A percentile compares a stretch with the other conserved stretches of the same genome.
phyloP scores from a whole-genome alignment of 495 filamentous ascomycete genomes.

The Thozetella sp. region DNA sequence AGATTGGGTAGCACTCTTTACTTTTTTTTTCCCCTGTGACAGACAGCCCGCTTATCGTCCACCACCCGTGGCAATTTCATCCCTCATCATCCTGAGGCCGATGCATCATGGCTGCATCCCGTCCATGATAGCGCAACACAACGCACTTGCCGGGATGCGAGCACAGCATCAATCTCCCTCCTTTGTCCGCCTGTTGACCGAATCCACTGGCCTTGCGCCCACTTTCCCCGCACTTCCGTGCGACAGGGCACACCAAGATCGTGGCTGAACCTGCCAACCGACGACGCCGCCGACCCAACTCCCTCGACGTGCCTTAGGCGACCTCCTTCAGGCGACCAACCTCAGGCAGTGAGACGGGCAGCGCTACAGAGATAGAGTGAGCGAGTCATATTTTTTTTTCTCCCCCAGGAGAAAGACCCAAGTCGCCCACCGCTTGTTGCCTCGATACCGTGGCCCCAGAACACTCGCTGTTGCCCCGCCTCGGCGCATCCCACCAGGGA shows the following conservation, averaged over 20 bases:
- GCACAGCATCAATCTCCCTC: neutral
- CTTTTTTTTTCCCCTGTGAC: neutral
- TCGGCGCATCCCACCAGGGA: no score
- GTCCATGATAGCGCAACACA: neutral
- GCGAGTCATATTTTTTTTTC: no score
- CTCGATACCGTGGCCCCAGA: neutral
- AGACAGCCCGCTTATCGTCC: neutral
- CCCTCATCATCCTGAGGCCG: neutral
- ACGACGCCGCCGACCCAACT: no score
- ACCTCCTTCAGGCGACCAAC: no score
- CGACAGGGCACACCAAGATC: neutral
- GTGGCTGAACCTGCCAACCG: no score
- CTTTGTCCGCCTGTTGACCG: neutral
- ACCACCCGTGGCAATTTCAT: neutral
- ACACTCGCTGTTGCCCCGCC: no score
- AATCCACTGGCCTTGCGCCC: neutral
- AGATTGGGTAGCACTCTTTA: neutral
- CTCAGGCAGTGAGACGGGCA: no score
- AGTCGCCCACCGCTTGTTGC: no score
- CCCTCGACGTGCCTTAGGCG: neutral
- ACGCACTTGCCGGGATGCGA: neutral
- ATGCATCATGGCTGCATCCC: neutral
- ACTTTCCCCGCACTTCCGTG: neutral
- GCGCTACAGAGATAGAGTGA: no score
- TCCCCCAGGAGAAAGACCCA: no score